Percentiles rank a stretch among this genome's conserved stretches.
phyloP scores from a whole-genome alignment of 371 early-diverging fungal genomes.

The Conidiobolus incongruus region DNA sequence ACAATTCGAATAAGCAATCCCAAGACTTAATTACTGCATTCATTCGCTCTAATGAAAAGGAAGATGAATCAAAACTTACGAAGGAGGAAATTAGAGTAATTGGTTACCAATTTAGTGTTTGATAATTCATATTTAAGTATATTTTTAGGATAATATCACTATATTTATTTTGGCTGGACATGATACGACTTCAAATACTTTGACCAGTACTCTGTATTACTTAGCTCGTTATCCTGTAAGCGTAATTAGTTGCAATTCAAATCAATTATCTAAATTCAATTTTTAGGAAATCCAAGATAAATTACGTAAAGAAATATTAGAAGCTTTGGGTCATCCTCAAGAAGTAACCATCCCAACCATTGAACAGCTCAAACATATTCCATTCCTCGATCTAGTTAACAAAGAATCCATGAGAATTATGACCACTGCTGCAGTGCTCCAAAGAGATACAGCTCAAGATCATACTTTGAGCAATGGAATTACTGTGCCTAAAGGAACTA shows the following conservation, averaged over 20 bases:
- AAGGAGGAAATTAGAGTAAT: too few species aligned
- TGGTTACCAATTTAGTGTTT: too few species aligned
- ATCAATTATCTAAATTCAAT: not conserved
- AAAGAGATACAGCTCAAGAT: not conserved
- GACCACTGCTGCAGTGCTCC: not conserved
- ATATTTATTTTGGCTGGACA: constrained; percentile 1
- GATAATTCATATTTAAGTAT: too few species aligned
- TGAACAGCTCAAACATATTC: not conserved
- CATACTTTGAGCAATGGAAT: not conserved
- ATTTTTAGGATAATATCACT: not conserved
- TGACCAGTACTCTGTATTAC: not conserved
- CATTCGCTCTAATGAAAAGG: too few species aligned
- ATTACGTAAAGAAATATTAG: not conserved
- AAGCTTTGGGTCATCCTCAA: not conserved
- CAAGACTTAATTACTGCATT: too few species aligned
- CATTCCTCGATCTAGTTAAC: not conserved
- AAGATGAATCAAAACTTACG: too few species aligned
- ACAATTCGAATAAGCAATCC: too few species aligned
- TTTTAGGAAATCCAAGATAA: not conserved
- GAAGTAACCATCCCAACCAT: too few species aligned
- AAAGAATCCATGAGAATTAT: not conserved
- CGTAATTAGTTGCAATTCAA: not conserved
- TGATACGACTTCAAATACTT: constrained; percentile 1
- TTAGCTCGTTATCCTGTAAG: not conserved
- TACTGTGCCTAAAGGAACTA: not conserved